These are phyloP conservation scores for Antitrichia curtipendula DNA, from an alignment of 225 moss, liverwort and hornwort species.

Conservation along the genomic window DNA sequence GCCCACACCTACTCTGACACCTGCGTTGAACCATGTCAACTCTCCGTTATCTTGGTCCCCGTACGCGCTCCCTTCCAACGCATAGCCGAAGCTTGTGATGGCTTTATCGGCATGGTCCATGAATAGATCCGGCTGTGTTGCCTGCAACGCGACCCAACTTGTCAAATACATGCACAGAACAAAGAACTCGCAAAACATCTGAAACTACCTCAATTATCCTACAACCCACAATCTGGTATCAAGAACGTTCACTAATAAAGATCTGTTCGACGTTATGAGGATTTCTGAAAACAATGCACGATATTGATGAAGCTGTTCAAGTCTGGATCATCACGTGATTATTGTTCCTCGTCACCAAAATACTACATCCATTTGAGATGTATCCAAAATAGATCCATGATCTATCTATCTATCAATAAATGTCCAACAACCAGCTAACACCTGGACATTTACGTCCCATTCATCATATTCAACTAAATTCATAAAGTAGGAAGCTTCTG, in stretches of 20 bases:
- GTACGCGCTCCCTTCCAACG: constrained; percentile 28
- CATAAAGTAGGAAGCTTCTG: not conserved
- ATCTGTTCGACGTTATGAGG: not conserved
- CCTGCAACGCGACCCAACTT: constrained; percentile 2
- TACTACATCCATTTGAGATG: not conserved
- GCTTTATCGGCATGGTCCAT: constrained; percentile 38
- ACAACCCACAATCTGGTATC: not conserved
- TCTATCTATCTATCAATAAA: not conserved
- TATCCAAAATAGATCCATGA: not conserved
- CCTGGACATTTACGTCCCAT: not conserved
- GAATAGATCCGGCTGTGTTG: constrained; percentile 24
- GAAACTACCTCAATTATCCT: not conserved
- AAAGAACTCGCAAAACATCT: not conserved
- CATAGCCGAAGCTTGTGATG: constrained; percentile 25
- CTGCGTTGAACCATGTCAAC: constrained; percentile 55
- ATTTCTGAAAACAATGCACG: not conserved
- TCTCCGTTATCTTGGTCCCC: constrained; percentile 42
- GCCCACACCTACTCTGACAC: constrained; percentile 49
- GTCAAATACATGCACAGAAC: not conserved
- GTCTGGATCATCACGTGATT: not conserved
- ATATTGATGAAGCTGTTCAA: not conserved
- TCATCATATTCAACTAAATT: not conserved
- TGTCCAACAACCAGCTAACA: not conserved
- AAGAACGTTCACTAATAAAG: not conserved
- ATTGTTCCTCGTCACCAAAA: not conserved